Evolutionary conservation across 352 stramenopile species (phyloP), one percentile per base, ranked within the genome.

Genomic region (Phytophthora hybrid): DNA sequence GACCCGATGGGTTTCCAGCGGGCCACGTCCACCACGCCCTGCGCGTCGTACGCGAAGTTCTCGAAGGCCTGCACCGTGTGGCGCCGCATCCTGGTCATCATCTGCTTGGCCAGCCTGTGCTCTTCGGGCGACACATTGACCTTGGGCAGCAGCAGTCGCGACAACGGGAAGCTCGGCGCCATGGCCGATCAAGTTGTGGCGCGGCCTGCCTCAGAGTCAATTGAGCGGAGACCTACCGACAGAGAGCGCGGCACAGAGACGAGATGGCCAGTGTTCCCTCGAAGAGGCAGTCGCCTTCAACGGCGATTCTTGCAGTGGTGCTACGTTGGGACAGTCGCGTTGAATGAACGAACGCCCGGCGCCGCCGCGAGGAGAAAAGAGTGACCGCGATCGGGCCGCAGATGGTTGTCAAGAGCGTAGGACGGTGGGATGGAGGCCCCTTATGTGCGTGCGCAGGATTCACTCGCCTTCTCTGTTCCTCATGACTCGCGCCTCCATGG

Each of bases 41-140:
- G 66, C 4, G 68, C 66, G 16, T 78, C 71, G 49, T 81, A 75
- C 7, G 64, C 51, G 52, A 87, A 88, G 29, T 51, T 77, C 55
- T 85, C 81, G 56, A 87, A 92, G 14, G 83, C 82, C 19, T 77
- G 60, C 57, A 92, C 66, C 4, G 82, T 85, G 53, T 82, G 72
- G 32, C 63, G 59, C 52, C 89, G 70, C 73, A 89, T 84, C 31
- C 72, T 69, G 32, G 71, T 58, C 73, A 87, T 76, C 71, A 88
- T 82, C 19, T 67, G 62, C 57, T 82, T 82, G 49, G 80, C 75
- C 16, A 66, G 71, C 16, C 63, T 32, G 21, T 83, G 73, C 65
- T 90, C 79, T 16, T 81, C 74, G 0, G 70, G 29, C 32, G 74
- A 72, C 44, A 86, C 79, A 5, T 82, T 67, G 29, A 92, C 64